A percentile compares a stretch with the other conserved stretches of the same genome.
phyloP scores from a whole-genome alignment of 1,284 basidiomycete genomes.

The Cryptococcus sp. region DNA sequence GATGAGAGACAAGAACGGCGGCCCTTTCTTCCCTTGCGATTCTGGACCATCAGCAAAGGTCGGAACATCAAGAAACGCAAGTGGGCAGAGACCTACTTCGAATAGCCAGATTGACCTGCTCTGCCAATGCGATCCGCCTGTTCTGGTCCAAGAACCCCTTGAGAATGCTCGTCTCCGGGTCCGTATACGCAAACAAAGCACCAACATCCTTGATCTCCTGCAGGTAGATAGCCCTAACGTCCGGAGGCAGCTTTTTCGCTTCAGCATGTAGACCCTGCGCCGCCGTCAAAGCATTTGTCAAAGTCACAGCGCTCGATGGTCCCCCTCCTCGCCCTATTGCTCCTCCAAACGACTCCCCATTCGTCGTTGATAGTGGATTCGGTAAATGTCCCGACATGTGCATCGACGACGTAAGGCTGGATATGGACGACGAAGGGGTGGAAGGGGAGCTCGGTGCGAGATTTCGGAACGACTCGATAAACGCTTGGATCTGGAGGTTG shows the following conservation, averaged over 20 bases:
- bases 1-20: constrained; percentile 28
- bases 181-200: constrained; percentile 44
- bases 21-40: constrained; percentile 21
- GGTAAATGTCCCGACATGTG: constrained; percentile 3
- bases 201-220: constrained; percentile 44
- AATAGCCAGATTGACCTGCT: constrained; percentile 44
- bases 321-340: background rate
- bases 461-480: constrained; percentile 31
- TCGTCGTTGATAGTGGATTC: background rate
- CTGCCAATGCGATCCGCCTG: constrained; percentile 39
- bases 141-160: constrained; percentile 41
- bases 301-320: constrained; percentile 4
- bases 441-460: constrained; percentile 21
- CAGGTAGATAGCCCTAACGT: constrained; percentile 36
- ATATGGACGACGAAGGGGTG: constrained; percentile 26
- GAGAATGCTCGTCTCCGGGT: constrained; percentile 42
- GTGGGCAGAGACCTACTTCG: constrained; percentile 32
- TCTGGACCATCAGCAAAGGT: constrained; percentile 8
- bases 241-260: constrained; percentile 32
- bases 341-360: background rate
- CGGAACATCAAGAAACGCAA: background rate
- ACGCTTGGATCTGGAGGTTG: constrained; percentile 41
- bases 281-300: constrained; percentile 31
- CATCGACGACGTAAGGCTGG: constrained; percentile 20
- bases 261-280: constrained; percentile 35